Evolutionary conservation across 2,329 filamentous ascomycete genomes (phyloP).

Genomic region (Aspergillus novofumigatus): DNA sequence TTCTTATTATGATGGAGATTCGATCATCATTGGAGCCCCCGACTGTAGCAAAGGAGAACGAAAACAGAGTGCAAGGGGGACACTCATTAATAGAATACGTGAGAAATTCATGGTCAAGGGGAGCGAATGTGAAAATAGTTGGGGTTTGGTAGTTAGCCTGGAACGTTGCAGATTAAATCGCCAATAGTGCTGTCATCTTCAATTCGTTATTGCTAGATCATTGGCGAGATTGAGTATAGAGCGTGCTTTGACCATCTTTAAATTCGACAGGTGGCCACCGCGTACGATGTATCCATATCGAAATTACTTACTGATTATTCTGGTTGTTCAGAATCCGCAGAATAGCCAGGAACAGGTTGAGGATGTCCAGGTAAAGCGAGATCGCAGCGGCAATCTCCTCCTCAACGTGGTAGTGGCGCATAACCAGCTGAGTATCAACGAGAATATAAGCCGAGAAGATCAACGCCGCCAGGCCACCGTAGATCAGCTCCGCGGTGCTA

Average conservation of each 20-base stretch:
- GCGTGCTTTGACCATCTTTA: too few relatives aligned
- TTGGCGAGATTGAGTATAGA: not conserved
- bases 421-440: slow-evolving; percentile 91
- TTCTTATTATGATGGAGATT: not conserved
- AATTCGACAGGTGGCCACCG: too few relatives aligned
- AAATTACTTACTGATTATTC: slow-evolving; percentile 69
- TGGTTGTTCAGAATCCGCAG: slow-evolving; percentile 94
- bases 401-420: slow-evolving; percentile 95
- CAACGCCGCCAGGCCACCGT: slow-evolving; percentile 74
- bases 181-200: not conserved
- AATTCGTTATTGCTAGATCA: not conserved
- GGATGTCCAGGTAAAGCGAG: slow-evolving; percentile 89
- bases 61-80: not conserved
- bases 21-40: not conserved
- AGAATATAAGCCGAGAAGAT: slow-evolving; percentile 94
- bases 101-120: not conserved
- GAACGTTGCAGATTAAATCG: not conserved
- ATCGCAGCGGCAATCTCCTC: slow-evolving; percentile 96
- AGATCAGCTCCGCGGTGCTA: slow-evolving; percentile 77
- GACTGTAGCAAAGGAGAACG: not conserved
- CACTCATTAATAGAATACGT: not conserved
- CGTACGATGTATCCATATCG: not conserved
- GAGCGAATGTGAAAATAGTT: not conserved
- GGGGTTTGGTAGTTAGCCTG: too few relatives aligned
- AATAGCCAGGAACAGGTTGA: slow-evolving; percentile 96